These are phyloP conservation scores for Mycena epipterygia DNA, from an alignment of 768 basidiomycete genomes.

Conservation along the genomic window DNA sequence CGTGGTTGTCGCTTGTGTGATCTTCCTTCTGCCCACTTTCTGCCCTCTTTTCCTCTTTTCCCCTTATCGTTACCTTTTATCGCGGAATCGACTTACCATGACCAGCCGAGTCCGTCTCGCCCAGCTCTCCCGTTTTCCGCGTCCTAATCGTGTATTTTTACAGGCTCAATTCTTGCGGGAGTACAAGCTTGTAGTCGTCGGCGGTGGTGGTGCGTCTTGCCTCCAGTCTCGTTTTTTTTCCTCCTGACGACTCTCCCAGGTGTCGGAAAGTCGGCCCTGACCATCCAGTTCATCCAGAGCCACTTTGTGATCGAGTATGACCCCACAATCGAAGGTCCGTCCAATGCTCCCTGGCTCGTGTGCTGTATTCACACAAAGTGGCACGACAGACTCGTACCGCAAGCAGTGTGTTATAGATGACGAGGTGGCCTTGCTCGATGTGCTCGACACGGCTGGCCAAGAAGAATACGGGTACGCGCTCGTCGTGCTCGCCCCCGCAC, in stretches of 20 bases:
- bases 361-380: not conserved
- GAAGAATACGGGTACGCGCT: conserved; percentile 93
- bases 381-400: conserved; percentile 86
- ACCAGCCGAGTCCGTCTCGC: conserved; percentile 22
- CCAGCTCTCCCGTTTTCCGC: not conserved
- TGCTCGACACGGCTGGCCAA: conserved; percentile 97
- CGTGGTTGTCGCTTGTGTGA: not conserved
- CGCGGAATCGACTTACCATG: conserved; percentile 27
- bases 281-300: conserved; percentile 98
- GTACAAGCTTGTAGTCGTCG: conserved; percentile 74
- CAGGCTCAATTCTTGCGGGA: conserved; percentile 33
- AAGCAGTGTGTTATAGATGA: conserved; percentile 98
- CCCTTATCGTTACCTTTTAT: conserved; percentile 19
- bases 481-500: not conserved
- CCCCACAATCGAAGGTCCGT: conserved; percentile 51
- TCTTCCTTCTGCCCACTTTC: conserved; percentile 1
- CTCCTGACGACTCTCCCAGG: conserved; percentile 3
- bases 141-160: not conserved
- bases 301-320: conserved; percentile 89
- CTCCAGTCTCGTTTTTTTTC: too few species aligned
- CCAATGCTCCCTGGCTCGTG: conserved; percentile 30
- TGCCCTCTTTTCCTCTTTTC: not conserved
- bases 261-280: conserved; percentile 89
- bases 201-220: conserved; percentile 72
- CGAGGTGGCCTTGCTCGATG: conserved; percentile 97